These are phyloP conservation scores for Globisporangium emineosum DNA, from an alignment of 352 stramenopile genomes.

Conservation along the genomic window DNA sequence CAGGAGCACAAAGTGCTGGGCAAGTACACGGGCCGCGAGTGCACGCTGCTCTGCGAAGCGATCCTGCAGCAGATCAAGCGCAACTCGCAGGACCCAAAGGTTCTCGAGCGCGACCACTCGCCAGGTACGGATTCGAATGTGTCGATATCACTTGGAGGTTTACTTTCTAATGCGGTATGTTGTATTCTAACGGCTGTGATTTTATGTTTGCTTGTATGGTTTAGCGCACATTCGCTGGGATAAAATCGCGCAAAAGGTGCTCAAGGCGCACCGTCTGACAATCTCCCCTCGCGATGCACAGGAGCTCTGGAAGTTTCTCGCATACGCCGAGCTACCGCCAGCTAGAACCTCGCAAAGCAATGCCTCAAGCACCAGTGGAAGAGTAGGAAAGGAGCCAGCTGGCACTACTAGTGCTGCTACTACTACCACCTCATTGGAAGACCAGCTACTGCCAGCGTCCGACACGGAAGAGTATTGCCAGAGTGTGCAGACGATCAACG, in stretches of 20 bases:
- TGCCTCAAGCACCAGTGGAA: background rate
- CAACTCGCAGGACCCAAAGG: conserved; percentile 35
- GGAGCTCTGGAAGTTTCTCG: conserved; percentile 69
- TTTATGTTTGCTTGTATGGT: background rate
- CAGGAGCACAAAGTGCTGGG: conserved; percentile 35
- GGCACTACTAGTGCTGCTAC: background rate
- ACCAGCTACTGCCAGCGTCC: conserved; percentile 39
- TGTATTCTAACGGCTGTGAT: background rate
- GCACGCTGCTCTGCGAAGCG: conserved; percentile 50
- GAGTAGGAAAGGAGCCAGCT: background rate
- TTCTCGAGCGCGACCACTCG: conserved; percentile 39
- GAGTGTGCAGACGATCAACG: conserved; percentile 26
- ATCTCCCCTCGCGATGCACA: conserved; percentile 44
- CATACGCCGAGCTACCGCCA: conserved; percentile 38
- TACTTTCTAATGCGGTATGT: background rate
- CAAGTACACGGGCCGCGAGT: conserved; percentile 45
- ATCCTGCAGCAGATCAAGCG: conserved; percentile 50
- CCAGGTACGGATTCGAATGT: conserved; percentile 21
- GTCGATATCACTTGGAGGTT: background rate
- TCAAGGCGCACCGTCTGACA: conserved; percentile 31
- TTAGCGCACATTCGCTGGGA: conserved; percentile 42
- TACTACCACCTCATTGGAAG: background rate
- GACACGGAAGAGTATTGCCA: conserved; percentile 51
- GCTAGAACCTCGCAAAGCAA: background rate
- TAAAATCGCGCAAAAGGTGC: conserved; percentile 36